These are phyloP conservation scores for Ophiocordyceps camponoti-rufipedis DNA, from an alignment of 2,329 filamentous ascomycete species.

Conservation along the genomic window DNA sequence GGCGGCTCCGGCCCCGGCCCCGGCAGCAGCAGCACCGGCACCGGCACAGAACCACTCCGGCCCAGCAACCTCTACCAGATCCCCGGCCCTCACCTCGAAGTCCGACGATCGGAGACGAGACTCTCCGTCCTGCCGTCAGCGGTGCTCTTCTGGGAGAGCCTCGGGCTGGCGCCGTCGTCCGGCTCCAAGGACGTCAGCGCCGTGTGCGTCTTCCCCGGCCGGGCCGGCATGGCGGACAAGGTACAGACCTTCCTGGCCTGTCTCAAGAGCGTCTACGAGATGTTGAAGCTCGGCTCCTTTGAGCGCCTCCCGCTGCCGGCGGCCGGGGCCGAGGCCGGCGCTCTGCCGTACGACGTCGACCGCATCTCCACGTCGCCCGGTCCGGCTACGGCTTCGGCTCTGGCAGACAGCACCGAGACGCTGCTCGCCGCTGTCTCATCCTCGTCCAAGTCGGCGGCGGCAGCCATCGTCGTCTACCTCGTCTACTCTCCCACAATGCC, in stretches of 20 bases:
- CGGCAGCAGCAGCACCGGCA: too few species aligned
- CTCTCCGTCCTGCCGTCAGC: constrained; percentile 61
- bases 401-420: constrained; percentile 28
- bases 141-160: constrained; percentile 63
- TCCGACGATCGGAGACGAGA: constrained; percentile 49
- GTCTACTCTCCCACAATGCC: constrained; percentile 49
- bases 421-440: constrained; percentile 19
- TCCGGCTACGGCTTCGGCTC: constrained; percentile 21
- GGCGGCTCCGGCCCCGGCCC: too few species aligned
- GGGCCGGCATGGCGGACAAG: constrained; percentile 41
- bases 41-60: constrained; percentile 25
- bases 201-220: constrained; percentile 52
- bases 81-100: constrained; percentile 49
- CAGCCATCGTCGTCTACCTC: constrained; percentile 54
- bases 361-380: constrained; percentile 22
- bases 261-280: constrained; percentile 54
- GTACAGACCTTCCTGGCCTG: constrained; percentile 47
- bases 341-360: constrained; percentile 32
- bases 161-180: constrained; percentile 54
- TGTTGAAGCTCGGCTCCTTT: constrained; percentile 52
- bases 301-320: constrained; percentile 28
- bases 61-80: constrained; percentile 41
- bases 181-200: constrained; percentile 54
- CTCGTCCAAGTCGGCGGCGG: constrained; percentile 21
- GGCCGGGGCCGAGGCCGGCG: constrained; percentile 20